Percentiles rank a stretch among this genome's conserved stretches.
Conservation (phyloP, 129 eudicot species). For the Ambrosia artemisiifolia region DNA sequence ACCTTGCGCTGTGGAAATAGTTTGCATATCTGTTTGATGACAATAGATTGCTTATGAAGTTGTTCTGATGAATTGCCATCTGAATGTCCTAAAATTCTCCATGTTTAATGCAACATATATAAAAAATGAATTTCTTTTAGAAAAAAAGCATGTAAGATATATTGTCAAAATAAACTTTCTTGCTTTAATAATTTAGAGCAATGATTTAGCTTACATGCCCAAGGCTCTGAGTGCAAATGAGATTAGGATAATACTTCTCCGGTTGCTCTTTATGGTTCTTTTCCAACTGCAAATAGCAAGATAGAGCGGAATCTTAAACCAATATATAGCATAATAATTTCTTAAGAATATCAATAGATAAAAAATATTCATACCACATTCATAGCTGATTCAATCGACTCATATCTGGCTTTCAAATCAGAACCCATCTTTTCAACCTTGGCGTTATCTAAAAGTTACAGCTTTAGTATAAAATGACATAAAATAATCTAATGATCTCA, state of each 20-base stretch:
- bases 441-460: conserved; percentile 58
- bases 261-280: conserved; percentile 67
- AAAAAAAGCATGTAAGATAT: too few relatives aligned
- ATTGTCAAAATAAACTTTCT: too few relatives aligned
- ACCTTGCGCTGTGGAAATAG: conserved; percentile 94
- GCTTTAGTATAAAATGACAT: conserved; percentile 7
- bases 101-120: not conserved
- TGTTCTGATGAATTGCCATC: conserved; percentile 92
- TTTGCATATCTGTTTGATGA: conserved; percentile 94
- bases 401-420: conserved; percentile 69
- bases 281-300: conserved; percentile 60
- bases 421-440: conserved; percentile 62
- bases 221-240: conserved; percentile 79
- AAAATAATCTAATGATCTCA: not conserved
- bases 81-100: conserved; percentile 38
- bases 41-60: conserved; percentile 85
- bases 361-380: conserved; percentile 44
- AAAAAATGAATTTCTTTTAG: not conserved
- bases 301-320: not conserved
- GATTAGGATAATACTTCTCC: conserved; percentile 90
- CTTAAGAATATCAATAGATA: not conserved
- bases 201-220: conserved; percentile 58
- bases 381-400: conserved; percentile 73
- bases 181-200: too few relatives aligned
- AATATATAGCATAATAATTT: not conserved